phyloP scores from a whole-genome alignment of 768 basidiomycete species.

The Aureoboletus auriporus region DNA sequence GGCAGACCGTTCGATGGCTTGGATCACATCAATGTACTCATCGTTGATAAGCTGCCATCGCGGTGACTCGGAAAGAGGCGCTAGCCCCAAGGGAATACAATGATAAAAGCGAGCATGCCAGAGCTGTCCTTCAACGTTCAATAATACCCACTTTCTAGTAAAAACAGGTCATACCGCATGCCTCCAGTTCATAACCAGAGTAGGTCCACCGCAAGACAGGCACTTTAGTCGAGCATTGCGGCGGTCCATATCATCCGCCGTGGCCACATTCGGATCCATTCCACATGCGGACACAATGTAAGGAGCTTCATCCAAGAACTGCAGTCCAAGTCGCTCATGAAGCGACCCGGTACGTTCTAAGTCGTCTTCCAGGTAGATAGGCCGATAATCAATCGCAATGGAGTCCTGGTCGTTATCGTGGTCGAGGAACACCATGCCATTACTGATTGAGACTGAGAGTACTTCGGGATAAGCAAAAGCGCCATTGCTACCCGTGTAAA shows the following conservation, averaged over 20 bases:
- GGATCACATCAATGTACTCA: not conserved
- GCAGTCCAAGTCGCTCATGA: not conserved
- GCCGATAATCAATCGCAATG: no score
- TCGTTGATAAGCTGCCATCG: conserved; percentile 2
- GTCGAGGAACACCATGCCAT: not conserved
- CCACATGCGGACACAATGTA: conserved; percentile 12
- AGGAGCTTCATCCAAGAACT: not conserved
- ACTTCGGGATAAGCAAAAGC: conserved; percentile 2
- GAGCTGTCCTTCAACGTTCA: not conserved
- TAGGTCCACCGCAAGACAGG: not conserved
- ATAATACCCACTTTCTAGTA: no score
- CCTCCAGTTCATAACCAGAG: conserved; percentile 4
- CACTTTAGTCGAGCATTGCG: conserved; percentile 6
- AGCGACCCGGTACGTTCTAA: not conserved
- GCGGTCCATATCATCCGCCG: conserved; percentile 9
- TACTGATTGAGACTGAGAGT: not conserved
- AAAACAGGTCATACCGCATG: conserved; percentile 3
- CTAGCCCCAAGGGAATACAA: not conserved
- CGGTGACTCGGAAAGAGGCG: not conserved
- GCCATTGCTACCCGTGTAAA: not conserved
- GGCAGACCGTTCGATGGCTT: not conserved
- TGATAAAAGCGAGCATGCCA: not conserved
- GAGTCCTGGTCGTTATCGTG: not conserved
- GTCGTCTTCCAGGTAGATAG: not conserved
- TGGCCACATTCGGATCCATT: conserved; percentile 11